Evolutionary conservation across 1,284 basidiomycete species (phyloP).

Genomic region (Cutaneotrichosporon sp.): DNA sequence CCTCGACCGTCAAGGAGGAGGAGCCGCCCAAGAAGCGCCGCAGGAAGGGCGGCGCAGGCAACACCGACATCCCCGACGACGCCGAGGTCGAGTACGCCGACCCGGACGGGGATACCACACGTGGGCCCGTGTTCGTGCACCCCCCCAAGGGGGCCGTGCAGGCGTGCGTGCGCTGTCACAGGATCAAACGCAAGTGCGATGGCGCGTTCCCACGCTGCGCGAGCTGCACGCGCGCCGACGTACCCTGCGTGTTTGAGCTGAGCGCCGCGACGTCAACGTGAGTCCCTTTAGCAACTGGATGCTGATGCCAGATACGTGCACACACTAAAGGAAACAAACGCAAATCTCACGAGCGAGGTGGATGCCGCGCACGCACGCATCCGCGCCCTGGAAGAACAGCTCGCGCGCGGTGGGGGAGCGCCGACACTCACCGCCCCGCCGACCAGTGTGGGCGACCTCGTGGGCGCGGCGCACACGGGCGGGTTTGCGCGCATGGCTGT

Average conservation of each 20-base stretch:
- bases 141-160: conserved; percentile 42
- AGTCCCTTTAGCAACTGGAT: conserved; percentile 24
- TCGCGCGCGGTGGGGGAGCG: conserved; percentile 9
- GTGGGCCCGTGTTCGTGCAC: conserved; percentile 44
- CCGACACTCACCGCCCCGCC: not conserved
- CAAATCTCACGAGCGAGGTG: conserved; percentile 30
- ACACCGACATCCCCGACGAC: conserved; percentile 21
- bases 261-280: conserved; percentile 43
- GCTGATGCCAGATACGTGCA: conserved; percentile 32
- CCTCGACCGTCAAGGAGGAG: not conserved
- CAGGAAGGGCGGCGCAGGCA: conserved; percentile 7
- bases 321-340: conserved; percentile 36
- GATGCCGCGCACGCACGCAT: conserved; percentile 35
- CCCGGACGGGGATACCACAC: conserved; percentile 34
- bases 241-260: conserved; percentile 48
- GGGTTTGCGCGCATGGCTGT: conserved; percentile 21
- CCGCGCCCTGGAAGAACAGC: conserved; percentile 35
- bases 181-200: conserved; percentile 50
- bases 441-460: not conserved
- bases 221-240: conserved; percentile 44
- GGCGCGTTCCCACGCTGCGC: conserved; percentile 42
- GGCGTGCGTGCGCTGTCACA: conserved; percentile 47
- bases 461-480: not conserved
- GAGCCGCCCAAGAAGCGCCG: conserved; percentile 15
- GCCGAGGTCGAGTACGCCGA: conserved; percentile 38